phyloP scores from a whole-genome alignment of 805 yeast species.

The Starmerella sirachaensis region DNA sequence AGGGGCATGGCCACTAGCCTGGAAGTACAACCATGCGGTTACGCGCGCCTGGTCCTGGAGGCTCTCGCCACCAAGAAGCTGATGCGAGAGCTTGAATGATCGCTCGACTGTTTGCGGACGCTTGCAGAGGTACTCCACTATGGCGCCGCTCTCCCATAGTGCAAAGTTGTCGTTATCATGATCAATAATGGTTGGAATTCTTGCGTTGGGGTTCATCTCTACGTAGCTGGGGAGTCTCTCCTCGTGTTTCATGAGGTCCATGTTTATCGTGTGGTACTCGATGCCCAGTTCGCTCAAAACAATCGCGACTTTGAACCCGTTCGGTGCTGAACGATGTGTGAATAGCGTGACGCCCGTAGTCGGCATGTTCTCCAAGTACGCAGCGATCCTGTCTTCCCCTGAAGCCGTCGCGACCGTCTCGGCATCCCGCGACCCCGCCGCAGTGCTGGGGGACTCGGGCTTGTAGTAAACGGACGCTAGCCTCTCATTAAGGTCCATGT shows the following conservation, averaged over 20 bases:
- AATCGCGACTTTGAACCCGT: conserved; percentile 91
- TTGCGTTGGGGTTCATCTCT: conserved; percentile 86
- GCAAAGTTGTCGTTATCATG: conserved; percentile 69
- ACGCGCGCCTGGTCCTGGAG: conserved; percentile 73
- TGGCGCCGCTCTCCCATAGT: conserved; percentile 93
- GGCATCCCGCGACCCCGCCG: too few relatives aligned
- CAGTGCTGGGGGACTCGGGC: conserved; percentile 3
- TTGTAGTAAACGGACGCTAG: conserved; percentile 7
- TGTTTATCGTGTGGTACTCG: conserved; percentile 65
- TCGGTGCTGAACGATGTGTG: conserved; percentile 83
- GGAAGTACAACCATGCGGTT: conserved; percentile 82
- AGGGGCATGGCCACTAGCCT: conserved; percentile 96
- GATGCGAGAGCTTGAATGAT: conserved; percentile 33
- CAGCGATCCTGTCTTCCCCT: conserved; percentile 39
- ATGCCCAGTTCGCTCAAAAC: conserved; percentile 72
- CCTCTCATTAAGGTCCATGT: conserved; percentile 13
- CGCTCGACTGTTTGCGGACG: conserved; percentile 27
- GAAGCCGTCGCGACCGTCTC: too few relatives aligned
- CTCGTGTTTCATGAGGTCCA: conserved; percentile 79
- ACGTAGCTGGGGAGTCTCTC: conserved; percentile 90
- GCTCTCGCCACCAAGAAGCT: conserved; percentile 64
- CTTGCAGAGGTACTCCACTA: conserved; percentile 68
- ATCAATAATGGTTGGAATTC: conserved; percentile 90
- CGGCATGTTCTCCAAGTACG: conserved; percentile 67
- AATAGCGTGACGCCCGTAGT: conserved; percentile 71